Percentiles rank a stretch among this genome's conserved stretches.
phyloP scores from a whole-genome alignment of 805 yeast genomes.

The Candida hungchunana region DNA sequence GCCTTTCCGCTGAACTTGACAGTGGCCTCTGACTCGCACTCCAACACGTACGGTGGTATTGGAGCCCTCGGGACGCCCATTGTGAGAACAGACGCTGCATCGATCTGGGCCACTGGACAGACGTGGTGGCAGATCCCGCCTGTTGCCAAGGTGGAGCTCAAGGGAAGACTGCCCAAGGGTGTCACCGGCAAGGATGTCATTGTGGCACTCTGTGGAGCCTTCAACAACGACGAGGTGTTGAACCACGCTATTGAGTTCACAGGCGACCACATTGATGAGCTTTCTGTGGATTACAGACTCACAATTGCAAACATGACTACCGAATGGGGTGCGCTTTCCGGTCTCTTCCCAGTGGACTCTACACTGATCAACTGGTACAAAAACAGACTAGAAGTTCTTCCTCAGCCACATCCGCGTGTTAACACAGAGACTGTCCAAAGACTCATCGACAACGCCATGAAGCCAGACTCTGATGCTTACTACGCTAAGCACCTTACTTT shows the following conservation, averaged over 20 bases:
- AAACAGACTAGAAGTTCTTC: conserved; percentile 48
- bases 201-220: conserved; percentile 90
- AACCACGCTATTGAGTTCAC: conserved; percentile 93
- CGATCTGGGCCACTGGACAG: conserved; percentile 99
- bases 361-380: conserved; percentile 76
- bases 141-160: conserved; percentile 87
- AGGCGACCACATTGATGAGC: conserved; percentile 68
- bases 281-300: conserved; percentile 78
- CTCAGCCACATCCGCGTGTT: conserved; percentile 81
- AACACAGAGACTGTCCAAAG: conserved; percentile 54
- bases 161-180: conserved; percentile 77
- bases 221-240: conserved; percentile 88
- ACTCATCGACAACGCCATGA: conserved; percentile 37
- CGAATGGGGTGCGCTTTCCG: conserved; percentile 98
- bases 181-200: conserved; percentile 96
- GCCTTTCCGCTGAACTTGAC: conserved; percentile 92
- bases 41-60: conserved; percentile 96
- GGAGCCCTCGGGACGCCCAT: conserved; percentile 96
- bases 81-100: conserved; percentile 97
- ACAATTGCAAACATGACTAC: conserved; percentile 98
- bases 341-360: conserved; percentile 93
- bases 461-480: conserved; percentile 70
- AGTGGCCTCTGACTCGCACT: conserved; percentile 97
- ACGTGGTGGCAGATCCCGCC: conserved; percentile 99
- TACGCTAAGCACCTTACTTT: conserved; percentile 86